Conservation (phyloP, 257 asterid species). For the Rubia yunnanensis region DNA sequence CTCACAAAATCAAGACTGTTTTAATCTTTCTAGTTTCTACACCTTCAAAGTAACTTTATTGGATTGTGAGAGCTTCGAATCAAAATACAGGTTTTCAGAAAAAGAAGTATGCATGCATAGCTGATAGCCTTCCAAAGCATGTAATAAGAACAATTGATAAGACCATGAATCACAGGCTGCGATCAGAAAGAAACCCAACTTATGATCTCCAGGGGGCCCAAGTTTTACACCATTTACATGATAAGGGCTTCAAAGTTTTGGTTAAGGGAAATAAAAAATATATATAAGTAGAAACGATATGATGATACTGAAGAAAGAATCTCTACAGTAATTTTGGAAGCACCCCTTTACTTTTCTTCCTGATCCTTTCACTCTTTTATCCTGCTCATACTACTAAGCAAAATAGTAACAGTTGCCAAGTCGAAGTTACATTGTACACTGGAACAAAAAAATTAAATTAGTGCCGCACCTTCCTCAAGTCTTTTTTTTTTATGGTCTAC, state of each 20-base stretch:
- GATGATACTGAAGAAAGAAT: conserved; percentile 26
- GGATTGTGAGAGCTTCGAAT: no score
- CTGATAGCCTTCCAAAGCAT: no score
- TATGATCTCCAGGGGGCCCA: conserved; percentile 13
- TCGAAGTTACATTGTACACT: conserved; percentile 29
- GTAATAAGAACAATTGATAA: neutral
- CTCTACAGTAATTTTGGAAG: conserved; percentile 16
- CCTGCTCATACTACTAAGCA: conserved; percentile 23
- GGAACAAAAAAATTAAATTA: conserved; percentile 27
- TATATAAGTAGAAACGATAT: conserved; percentile 14
- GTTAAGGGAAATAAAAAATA: conserved; percentile 11
- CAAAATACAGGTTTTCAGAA: neutral
- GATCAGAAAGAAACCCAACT: conserved; percentile 2
- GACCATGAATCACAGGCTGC: conserved; percentile 2
- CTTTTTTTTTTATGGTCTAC: conserved; percentile 19
- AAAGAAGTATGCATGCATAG: no score
- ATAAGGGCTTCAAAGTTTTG: conserved; percentile 14
- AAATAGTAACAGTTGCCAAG: conserved; percentile 17
- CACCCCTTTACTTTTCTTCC: conserved; percentile 11
- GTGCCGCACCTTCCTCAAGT: conserved; percentile 25
- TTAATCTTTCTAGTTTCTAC: neutral
- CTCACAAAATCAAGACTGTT: no score
- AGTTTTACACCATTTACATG: conserved; percentile 30
- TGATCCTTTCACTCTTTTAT: conserved; percentile 18
- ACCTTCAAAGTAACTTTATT: no score